phyloP scores from a whole-genome alignment of 495 filamentous ascomycete species.

The Astrocystis sublimbata region DNA sequence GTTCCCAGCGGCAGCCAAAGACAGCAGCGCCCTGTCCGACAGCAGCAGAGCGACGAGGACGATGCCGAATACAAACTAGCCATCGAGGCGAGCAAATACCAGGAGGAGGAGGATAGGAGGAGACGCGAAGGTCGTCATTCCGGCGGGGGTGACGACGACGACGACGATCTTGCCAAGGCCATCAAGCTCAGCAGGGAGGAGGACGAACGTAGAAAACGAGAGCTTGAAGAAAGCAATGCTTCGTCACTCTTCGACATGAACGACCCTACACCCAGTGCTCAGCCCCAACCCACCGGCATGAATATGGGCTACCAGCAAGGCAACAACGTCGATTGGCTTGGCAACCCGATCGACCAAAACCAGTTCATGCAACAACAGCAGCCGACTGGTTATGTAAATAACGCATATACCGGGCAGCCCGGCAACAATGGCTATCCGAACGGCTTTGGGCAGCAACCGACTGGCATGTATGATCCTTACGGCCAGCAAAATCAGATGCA shows the following conservation, averaged over 20 bases:
- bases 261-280: conserved; percentile 59
- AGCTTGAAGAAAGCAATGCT: conserved; percentile 88
- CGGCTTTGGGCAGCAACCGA: conserved; percentile 41
- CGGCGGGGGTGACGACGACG: conserved; percentile 63
- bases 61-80: conserved; percentile 91
- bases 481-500: conserved; percentile 61
- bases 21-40: conserved; percentile 47
- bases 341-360: conserved; percentile 79
- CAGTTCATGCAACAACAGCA: conserved; percentile 63
- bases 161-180: conserved; percentile 89
- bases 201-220: conserved; percentile 78
- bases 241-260: conserved; percentile 80
- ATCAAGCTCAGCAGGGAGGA: conserved; percentile 96
- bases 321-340: conserved; percentile 91
- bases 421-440: conserved; percentile 53
- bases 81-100: conserved; percentile 92
- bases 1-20: conserved; percentile 26
- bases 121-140: conserved; percentile 70
- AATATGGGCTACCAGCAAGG: conserved; percentile 98
- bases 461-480: conserved; percentile 47
- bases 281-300: conserved; percentile 79
- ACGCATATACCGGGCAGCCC: conserved; percentile 73
- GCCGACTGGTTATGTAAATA: conserved; percentile 81
- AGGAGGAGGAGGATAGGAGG: conserved; percentile 90
- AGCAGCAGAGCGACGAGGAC: conserved; percentile 69